Base-by-base conservation (phyloP, 2,329 filamentous ascomycete genomes). In the Huntiella omanensis region DNA sequence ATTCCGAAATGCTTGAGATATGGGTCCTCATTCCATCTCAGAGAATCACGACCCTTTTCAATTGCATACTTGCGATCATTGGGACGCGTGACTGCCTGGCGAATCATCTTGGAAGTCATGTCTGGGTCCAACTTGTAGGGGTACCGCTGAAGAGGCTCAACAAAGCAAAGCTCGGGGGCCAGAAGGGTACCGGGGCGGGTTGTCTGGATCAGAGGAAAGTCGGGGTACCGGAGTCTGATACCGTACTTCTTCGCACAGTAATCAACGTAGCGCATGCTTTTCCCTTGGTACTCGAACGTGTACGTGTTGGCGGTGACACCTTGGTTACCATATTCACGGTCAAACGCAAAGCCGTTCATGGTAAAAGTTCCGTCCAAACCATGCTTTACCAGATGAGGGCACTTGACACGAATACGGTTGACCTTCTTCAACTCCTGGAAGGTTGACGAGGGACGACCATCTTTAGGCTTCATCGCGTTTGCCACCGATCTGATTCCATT, bases 31-130 rank as follows among this genome's bases (percentile, higher is more conserved):
- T 55, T 53, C 75, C 84, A 91, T 7, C 75, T 64, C 0, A 88
- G 67, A 52, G 80, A 71, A 0, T 63, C 57, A 6, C 94, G 72
- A 12, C 81, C 81, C 3, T 71, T 59, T 42, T 76, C 63, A 53
- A 96, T 86, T 15, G 81, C 74, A 0, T 58, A 54, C 53, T 75
- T 72, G n/a, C 91, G 82, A 28, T 76, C 59, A 0, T 59, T 58
- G 0, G 91, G 91, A 1, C 79, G 71, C 4, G 81, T 84, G 4
- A 94, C 88, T 0, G 88, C 87, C 55, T 88, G 85, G 60, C 82
- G 88, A 65, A 98, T 95, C 91, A 98, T 98, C 4, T 71, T 63
- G 0, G 79, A 65, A 0, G 88, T 95, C 63, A 93, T 69, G 0
- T 62, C 58, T 0, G 70, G 65, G 45, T 70, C 70, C 1, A 82